Evolutionary conservation across 805 yeast species (phyloP), one percentile per base, ranked within the genome.

Genomic region (Lipomyces starkeyi): DNA sequence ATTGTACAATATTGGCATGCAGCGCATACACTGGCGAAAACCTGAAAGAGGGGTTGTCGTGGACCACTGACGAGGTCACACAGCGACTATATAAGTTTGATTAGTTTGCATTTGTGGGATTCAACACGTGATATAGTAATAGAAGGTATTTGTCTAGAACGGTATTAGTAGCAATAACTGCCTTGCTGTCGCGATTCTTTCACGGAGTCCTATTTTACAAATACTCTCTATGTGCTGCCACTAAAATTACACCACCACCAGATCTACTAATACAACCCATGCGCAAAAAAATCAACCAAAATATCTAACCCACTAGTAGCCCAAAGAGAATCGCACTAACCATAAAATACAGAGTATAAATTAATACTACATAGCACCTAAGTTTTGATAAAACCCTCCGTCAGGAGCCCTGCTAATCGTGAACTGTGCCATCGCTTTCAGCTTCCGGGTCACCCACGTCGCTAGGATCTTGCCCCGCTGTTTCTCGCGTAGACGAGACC

Each of bases 381-480:
- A 11, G 2, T 35, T 11, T 35, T 11, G 14, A 11, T 9, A 43
- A 43, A 43, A 17, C 9, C 7, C 8, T 43, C 49, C 20, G 49
- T 43, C 49, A 43, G 20, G 20, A 14, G n/a, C 22, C 8, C 49
- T 49, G 40, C 71, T 72, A n/a, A 73, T 62, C 27, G 59, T 53
- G 59, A 74, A 74, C 61, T 71, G 72, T n/a, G 68, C 71, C 2
- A 63, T 27, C 11, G 67, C 64, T 34, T 73, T 70, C 64, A 89
- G 74, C 62, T 80, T 81, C 55, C 85, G 84, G 32, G 80, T 78
- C 40, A 88, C 79, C 87, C 91, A 90, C 32, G 77, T 75, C 52
- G 81, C 78, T 69, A 93, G 81, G 25, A 91, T 84, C 62, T 85
- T 83, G 1, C 89, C 88, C 64, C 98, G 82, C 79, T 92, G 97